These are phyloP conservation scores for Cokeromyces recurvatus DNA, from an alignment of 371 early-diverging fungal species.

Conservation along the genomic window DNA sequence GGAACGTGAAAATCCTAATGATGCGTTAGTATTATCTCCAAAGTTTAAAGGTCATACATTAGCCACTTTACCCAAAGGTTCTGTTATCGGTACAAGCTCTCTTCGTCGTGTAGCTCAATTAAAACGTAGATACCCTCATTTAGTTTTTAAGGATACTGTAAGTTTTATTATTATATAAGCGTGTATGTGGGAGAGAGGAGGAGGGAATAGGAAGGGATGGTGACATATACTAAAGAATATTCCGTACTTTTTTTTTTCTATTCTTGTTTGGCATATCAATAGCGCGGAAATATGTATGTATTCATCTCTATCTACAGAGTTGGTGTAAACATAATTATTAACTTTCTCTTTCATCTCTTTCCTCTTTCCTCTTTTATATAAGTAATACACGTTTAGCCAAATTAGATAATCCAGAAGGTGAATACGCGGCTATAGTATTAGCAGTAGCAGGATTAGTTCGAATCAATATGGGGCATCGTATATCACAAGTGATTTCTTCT, in stretches of 20 bases:
- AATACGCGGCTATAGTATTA: slow-evolving; percentile 79
- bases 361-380: no score
- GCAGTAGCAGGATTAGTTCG: slow-evolving; percentile 88
- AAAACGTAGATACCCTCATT: slow-evolving; percentile 68
- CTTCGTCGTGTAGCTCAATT: slow-evolving; percentile 89
- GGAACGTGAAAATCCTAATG: slow-evolving; percentile 84
- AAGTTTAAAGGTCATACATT: slow-evolving; percentile 34
- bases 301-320: no score
- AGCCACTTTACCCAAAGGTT: slow-evolving; percentile 68
- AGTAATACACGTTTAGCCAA: slow-evolving; percentile 85
- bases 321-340: no score
- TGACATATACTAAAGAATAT: no score
- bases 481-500: slow-evolving; percentile 61
- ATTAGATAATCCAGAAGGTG: slow-evolving; percentile 73
- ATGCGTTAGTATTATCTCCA: slow-evolving; percentile 71
- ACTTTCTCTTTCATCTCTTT: no score
- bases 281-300: slow-evolving; percentile 43
- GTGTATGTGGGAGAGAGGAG: neutral
- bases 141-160: slow-evolving; percentile 80
- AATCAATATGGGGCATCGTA: slow-evolving; percentile 60
- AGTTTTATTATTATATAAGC: no score
- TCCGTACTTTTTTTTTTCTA: neutral
- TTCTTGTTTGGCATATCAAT: slow-evolving; percentile 6
- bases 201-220: no score
- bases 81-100: slow-evolving; percentile 88